A percentile compares a stretch with the other conserved stretches of the same genome.
Evolutionary conservation across 495 filamentous ascomycete species (phyloP).

Genomic region (Penicillium longicatenatum): DNA sequence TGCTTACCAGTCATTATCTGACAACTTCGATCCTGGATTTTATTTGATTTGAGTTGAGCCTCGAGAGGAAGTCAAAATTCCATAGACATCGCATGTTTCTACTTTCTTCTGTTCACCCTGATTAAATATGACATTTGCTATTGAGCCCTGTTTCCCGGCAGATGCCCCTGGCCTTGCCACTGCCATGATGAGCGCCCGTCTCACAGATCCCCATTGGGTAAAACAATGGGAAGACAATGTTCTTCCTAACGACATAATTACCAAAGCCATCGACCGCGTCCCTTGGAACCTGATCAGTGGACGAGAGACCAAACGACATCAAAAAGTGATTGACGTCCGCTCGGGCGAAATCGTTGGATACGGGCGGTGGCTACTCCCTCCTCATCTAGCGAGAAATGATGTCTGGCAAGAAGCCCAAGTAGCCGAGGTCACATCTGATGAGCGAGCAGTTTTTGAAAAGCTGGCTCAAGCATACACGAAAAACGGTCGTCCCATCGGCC

Average conservation of each 20-base stretch:
- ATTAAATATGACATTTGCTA: neutral
- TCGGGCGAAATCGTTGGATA: slow-evolving; percentile 3
- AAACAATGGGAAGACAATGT: slow-evolving; percentile 8
- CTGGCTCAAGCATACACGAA: neutral
- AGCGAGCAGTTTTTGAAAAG: slow-evolving; percentile 1
- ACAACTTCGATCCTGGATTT: neutral
- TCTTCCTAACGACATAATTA: neutral
- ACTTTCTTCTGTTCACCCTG: neutral
- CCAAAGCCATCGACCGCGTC: neutral
- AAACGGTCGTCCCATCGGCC: neutral
- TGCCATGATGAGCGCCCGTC: slow-evolving; percentile 15
- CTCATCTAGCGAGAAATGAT: slow-evolving; percentile 7
- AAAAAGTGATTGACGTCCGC: slow-evolving; percentile 11
- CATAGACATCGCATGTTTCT: no score
- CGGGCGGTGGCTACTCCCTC: neutral
- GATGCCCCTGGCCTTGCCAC: slow-evolving; percentile 11
- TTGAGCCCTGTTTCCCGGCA: slow-evolving; percentile 12
- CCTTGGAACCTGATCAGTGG: slow-evolving; percentile 3
- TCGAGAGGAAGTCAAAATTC: neutral
- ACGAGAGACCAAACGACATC: slow-evolving; percentile 2
- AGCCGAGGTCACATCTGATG: neutral
- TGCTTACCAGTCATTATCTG: neutral
- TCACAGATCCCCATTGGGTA: slow-evolving; percentile 18
- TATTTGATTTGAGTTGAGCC: neutral
- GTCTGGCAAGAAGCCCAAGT: slow-evolving; percentile 9